Base-by-base conservation (phyloP, 2,329 filamentous ascomycete species). In the Sclerotinia subarctica region DNA sequence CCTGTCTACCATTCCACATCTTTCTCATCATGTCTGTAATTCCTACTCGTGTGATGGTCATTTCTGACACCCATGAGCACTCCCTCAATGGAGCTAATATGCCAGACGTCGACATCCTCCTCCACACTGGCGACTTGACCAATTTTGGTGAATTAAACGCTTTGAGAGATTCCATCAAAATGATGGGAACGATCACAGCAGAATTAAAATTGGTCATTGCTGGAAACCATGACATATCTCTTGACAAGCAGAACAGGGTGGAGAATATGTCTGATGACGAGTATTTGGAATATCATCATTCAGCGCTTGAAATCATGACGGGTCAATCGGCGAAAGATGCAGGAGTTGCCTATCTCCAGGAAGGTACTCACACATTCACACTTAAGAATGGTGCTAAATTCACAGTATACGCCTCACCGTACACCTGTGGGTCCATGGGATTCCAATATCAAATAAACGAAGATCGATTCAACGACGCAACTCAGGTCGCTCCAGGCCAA, bases 151-250 rank as follows among this genome's bases (percentile, higher is more conserved):
- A 65, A 26, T 63, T 77, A 1, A 24, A 69, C 5, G 70, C 77
- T 47, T 78, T 76, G 67, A 62, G 69, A 24, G 66, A 73, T 1
- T 69, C 73, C 8, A 47, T 81, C 0, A 65, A 69, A 19, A 73
- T 75, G 72, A 38, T 74, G 5, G 64, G 64, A 15, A 72, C 73
- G 1, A 80, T 85, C 46, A 76, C 83, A n/a, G 86, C 86, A 5
- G 80, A 82, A 19, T 75, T 88, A 10, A 89, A 88, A 72, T 78
- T 89, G 29, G 82, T 88, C 21, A 88, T 89, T 69, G 82, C 86
- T 0, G 87, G 87, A 0, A 89, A 89, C 72, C 86, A 89, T 76
- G 86, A 88, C 72, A 80, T 87, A 15, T 38, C 65, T 2, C 57
- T 67, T 4, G 65, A 62, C 19, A 7, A 42, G 19, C 59, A 38